Evolutionary conservation across 108 stramenopile genomes (phyloP), one percentile per base, ranked within the genome.

Genomic region (Cylindrotheca closterium): DNA sequence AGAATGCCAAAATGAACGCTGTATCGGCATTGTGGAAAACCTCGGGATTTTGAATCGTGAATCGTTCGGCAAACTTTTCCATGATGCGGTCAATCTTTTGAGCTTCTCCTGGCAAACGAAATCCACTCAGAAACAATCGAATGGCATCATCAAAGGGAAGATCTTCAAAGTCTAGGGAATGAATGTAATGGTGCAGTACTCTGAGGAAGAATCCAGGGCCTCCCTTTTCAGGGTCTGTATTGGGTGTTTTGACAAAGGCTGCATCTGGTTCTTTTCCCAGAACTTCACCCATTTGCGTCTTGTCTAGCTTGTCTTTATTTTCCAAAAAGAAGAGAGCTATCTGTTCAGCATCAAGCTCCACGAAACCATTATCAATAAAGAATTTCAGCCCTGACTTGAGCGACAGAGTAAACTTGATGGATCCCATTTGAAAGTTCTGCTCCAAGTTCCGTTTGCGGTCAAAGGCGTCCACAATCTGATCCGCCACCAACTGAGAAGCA

Each of bases 71-170:
- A 70, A 99, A 99, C 63, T 96, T 98, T 67, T 99, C 99, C 97
- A 99, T 99, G 48, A 99, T 99, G 31, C 99, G 92, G 67, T 99
- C 99, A 79, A 99, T 98, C 77, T 94, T 94, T 68, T 99, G 99
- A 17, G 98, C 97, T 78, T 99, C 99, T 2, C 99, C 99, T 4
- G 99, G 99, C 2, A 99, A 81, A 18, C 99, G 93, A 75, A 99
- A 99, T 24, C 99, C 98, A 29, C 81, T 79, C 22, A 98, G 80
- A 67, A 98, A 99, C 56, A 86, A 74, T 51, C 98, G 85, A 66
- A 99, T 98, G 23, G 97, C 98, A 54, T 96, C 94, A 74, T 98
- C 99, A 74, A 99, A 98, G 33, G 65, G 46, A 62, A 97, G 77
- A 25, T 72, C 96, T 23, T 77, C 73, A 63, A 98, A 98, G 54